These are phyloP conservation scores for Chaetomium sp. DNA, from an alignment of 2,329 filamentous ascomycete genomes.

Conservation along the genomic window DNA sequence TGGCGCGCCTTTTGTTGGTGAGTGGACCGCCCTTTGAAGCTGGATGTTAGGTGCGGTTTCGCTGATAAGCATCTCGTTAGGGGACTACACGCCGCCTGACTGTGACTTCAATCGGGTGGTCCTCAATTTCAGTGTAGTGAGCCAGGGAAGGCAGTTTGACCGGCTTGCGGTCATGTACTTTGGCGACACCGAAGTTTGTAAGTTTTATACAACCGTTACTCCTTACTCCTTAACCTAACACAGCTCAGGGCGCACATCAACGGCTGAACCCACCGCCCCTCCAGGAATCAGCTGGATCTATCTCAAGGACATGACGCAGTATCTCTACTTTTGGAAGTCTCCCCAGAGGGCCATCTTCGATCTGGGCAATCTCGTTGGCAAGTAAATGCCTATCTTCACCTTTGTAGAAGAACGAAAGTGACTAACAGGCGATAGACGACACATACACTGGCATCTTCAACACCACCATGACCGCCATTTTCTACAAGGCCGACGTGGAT, in stretches of 20 bases:
- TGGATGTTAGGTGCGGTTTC: background rate
- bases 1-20: constrained; percentile 65
- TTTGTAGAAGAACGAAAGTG: background rate
- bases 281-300: constrained; percentile 70
- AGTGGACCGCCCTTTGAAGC: background rate
- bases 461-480: constrained; percentile 66
- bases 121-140: constrained; percentile 70
- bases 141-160: constrained; percentile 68
- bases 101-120: constrained; percentile 68
- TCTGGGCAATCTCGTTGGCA: constrained; percentile 60
- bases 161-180: constrained; percentile 70
- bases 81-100: constrained; percentile 57
- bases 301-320: constrained; percentile 71
- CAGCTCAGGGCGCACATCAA: constrained; percentile 56
- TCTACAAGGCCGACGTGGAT: constrained; percentile 48
- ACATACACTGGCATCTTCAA: constrained; percentile 69
- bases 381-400: background rate
- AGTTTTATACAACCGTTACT: background rate
- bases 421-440: constrained; percentile 35
- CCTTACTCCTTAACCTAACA: background rate
- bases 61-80: constrained; percentile 30
- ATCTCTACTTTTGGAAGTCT: constrained; percentile 59
- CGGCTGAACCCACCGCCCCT: constrained; percentile 62
- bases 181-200: constrained; percentile 69
- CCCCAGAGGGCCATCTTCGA: constrained; percentile 75